phyloP scores from a whole-genome alignment of 2,329 filamentous ascomycete species.

The Alternaria hordeiaustralica region DNA sequence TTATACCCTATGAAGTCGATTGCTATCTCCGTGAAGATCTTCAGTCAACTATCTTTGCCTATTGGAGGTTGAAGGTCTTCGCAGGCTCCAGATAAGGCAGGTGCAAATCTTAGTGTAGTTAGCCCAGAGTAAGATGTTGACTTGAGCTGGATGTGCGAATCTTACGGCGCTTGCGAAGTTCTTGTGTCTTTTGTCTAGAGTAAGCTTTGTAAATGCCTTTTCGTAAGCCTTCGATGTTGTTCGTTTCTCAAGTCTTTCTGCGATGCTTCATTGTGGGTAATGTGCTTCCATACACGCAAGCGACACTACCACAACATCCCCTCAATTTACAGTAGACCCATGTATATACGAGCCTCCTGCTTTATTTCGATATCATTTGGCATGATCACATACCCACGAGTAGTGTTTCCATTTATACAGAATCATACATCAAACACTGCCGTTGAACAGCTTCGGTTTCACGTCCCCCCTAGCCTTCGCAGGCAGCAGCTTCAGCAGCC shows the following conservation, averaged over 20 bases:
- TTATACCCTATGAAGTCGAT: background rate
- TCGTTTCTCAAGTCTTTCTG: background rate
- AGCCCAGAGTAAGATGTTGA: background rate
- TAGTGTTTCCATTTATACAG: background rate
- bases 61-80: background rate
- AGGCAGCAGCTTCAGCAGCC: slow-evolving; percentile 28
- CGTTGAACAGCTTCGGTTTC: background rate
- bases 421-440: background rate
- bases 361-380: no score
- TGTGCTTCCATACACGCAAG: background rate
- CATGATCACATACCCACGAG: no score
- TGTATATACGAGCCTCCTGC: no score
- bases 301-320: no score
- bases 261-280: background rate
- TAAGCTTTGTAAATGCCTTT: background rate
- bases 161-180: background rate
- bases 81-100: background rate
- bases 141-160: background rate
- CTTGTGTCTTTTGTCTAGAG: background rate
- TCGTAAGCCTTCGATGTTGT: background rate
- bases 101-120: background rate
- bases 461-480: slow-evolving; percentile 30
- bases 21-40: background rate
- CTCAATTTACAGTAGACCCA: no score
- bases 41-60: background rate